phyloP scores from a whole-genome alignment of 352 stramenopile genomes.

The Globisporangium iwayamae region DNA sequence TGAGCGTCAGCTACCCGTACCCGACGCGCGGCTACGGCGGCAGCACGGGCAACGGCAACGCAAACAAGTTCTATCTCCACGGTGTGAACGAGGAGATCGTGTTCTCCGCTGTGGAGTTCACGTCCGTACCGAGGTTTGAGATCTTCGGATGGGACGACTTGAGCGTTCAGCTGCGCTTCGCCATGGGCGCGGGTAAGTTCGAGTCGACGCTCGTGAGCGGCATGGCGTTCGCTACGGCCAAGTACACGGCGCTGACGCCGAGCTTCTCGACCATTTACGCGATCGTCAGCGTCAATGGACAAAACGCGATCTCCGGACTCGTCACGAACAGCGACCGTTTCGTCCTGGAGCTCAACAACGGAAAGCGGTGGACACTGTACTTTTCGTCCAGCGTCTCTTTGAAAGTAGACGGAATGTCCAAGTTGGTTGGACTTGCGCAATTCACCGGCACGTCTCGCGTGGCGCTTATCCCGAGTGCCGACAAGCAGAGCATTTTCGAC shows the following conservation, averaged over 20 bases:
- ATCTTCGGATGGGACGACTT: slow-evolving; percentile 53
- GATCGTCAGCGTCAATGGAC: slow-evolving; percentile 51
- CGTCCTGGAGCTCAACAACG: slow-evolving; percentile 46
- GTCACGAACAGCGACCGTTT: slow-evolving; percentile 34
- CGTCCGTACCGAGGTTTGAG: slow-evolving; percentile 24
- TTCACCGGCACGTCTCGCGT: slow-evolving; percentile 34
- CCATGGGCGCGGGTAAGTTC: slow-evolving; percentile 31
- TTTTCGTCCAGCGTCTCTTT: slow-evolving; percentile 31
- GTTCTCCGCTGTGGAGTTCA: slow-evolving; percentile 53
- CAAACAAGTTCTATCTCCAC: slow-evolving; percentile 53
- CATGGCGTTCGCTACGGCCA: slow-evolving; percentile 63
- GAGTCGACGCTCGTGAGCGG: slow-evolving; percentile 50
- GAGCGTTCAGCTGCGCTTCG: slow-evolving; percentile 46
- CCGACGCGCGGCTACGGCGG: slow-evolving; percentile 43
- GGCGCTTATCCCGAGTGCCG: slow-evolving; percentile 30
- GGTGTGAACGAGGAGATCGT: slow-evolving; percentile 39
- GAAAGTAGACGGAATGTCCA: slow-evolving; percentile 30
- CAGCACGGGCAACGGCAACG: slow-evolving; percentile 39
- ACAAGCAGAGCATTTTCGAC: slow-evolving; percentile 37
- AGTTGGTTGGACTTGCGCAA: slow-evolving; percentile 26
- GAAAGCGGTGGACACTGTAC: slow-evolving; percentile 58
- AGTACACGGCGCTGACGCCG: slow-evolving; percentile 43
- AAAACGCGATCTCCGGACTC: slow-evolving; percentile 5
- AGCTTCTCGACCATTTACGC: slow-evolving; percentile 36
- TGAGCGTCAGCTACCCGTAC: slow-evolving; percentile 58